These are phyloP conservation scores for Chenopodium album DNA, from an alignment of 148 eudicot genomes.

Conservation along the genomic window DNA sequence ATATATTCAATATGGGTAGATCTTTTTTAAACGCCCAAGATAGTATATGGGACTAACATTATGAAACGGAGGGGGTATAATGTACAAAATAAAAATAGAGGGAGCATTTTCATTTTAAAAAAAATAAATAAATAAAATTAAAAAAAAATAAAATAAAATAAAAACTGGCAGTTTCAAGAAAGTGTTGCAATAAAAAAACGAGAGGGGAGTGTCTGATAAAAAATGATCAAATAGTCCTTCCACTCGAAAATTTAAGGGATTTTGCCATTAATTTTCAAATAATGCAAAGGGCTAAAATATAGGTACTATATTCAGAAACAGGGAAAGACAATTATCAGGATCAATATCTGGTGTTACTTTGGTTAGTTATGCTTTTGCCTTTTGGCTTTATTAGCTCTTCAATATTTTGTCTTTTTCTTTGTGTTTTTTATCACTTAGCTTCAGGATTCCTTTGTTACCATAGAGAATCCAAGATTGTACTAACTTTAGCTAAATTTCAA, in stretches of 20 bases:
- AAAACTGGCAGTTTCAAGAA: too few species aligned
- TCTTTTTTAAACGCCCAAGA: too few species aligned
- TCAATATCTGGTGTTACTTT: neutral
- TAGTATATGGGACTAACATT: too few species aligned
- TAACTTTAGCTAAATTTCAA: neutral
- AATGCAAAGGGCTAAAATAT: neutral
- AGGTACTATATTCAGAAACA: neutral
- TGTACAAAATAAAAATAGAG: too few species aligned
- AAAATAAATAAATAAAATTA: too few species aligned
- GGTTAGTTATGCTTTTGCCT: conserved; percentile 8
- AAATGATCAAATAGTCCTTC: neutral
- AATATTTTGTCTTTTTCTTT: conserved; percentile 24
- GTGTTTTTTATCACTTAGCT: conserved; percentile 3
- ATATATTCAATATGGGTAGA: too few species aligned
- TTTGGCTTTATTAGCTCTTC: conserved; percentile 13
- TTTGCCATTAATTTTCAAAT: neutral
- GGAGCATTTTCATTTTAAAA: too few species aligned
- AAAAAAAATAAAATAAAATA: too few species aligned
- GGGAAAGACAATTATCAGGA: neutral
- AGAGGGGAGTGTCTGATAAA: too few species aligned
- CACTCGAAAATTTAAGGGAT: neutral
- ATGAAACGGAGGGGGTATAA: too few species aligned
- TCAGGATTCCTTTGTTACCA: conserved; percentile 20
- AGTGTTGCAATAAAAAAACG: too few species aligned
- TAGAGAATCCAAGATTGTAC: neutral